Base-by-base conservation (phyloP, 768 basidiomycete genomes). In the Xerocomus brunneocitrinus region DNA sequence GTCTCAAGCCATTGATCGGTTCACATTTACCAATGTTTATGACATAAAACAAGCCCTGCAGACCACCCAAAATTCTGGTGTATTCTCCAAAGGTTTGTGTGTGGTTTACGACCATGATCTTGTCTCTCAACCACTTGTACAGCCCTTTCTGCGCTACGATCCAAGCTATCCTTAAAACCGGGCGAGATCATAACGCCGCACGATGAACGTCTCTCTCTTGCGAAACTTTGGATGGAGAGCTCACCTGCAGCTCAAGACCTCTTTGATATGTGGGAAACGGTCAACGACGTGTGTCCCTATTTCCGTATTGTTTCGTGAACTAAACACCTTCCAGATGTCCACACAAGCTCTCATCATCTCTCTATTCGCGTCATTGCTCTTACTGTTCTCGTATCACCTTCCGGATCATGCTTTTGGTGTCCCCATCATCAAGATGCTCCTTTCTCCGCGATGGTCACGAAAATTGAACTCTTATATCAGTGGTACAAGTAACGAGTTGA, bases 361-460 rank as follows among this genome's bases (percentile, higher is more conserved):
- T 1, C 58, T 84, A 1, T 61, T 92, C 7, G 76, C 87, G 0
- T 74, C 79, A 0, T 57, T 89, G n/a, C 62, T 92, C 51, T 74
- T 71, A 5, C 69, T 93, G 1, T 71, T 89, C 13, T 83, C 87
- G 3, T 72, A 75, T 4, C 89, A 91, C 47, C 87, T 87, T 55
- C 77, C 82, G 4, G 80, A 83, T 62, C 89, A 91, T 57, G 55
- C 76, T 0, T 64, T 80, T 24, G 89, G 88, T 0, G 70, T 78
- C 35, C 76, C 86, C 0, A 79, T 92, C 32, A 69, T 89, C 47
- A 85, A 82, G 59, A 72, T 66, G 2, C 61, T 90, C 9, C 71
- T 92, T 34, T 77, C 79, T 1, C 75, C 80, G 0, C 69, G 76
- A 28, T 84, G 79, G 68, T 73, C 77, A 50, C 77, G 80, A 32